These are phyloP conservation scores for Lachnellula arida DNA, from an alignment of 2,329 filamentous ascomycete species.

Conservation along the genomic window DNA sequence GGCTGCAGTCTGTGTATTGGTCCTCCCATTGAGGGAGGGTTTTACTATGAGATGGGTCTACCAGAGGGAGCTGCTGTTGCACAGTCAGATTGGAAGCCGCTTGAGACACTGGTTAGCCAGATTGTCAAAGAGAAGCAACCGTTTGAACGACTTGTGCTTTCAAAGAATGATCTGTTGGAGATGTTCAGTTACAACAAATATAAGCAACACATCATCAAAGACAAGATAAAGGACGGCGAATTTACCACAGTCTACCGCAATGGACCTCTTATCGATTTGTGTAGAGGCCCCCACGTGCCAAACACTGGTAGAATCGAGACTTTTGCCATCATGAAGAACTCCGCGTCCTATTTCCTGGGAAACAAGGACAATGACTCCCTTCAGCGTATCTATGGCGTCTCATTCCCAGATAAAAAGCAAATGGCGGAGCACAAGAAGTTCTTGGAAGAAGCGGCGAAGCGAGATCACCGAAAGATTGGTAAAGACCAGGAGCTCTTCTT, in stretches of 20 bases:
- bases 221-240: slow-evolving; percentile 83
- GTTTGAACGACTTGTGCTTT: slow-evolving; percentile 83
- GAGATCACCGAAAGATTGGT: slow-evolving; percentile 90
- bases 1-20: slow-evolving; percentile 92
- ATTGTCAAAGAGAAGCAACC: slow-evolving; percentile 96
- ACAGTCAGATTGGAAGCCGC: slow-evolving; percentile 73
- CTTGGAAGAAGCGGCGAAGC: slow-evolving; percentile 95
- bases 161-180: slow-evolving; percentile 85
- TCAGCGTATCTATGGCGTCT: slow-evolving; percentile 94
- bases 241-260: slow-evolving; percentile 89
- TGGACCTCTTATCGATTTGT: slow-evolving; percentile 90
- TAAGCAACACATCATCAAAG: slow-evolving; percentile 95
- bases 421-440: slow-evolving; percentile 93
- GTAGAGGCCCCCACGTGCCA: slow-evolving; percentile 89
- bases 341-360: slow-evolving; percentile 82
- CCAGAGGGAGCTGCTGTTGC: slow-evolving; percentile 67
- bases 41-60: slow-evolving; percentile 96
- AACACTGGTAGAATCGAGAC: slow-evolving; percentile 92
- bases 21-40: slow-evolving; percentile 84
- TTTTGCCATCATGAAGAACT: slow-evolving; percentile 84
- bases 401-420: slow-evolving; percentile 92
- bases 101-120: slow-evolving; percentile 74
- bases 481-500: slow-evolving; percentile 97
- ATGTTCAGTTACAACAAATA: slow-evolving; percentile 99
- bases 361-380: slow-evolving; percentile 91